Evolutionary conservation across 2,329 filamentous ascomycete genomes (phyloP), one percentile per base, ranked within the genome.

Genomic region (Penicillium sp.): DNA sequence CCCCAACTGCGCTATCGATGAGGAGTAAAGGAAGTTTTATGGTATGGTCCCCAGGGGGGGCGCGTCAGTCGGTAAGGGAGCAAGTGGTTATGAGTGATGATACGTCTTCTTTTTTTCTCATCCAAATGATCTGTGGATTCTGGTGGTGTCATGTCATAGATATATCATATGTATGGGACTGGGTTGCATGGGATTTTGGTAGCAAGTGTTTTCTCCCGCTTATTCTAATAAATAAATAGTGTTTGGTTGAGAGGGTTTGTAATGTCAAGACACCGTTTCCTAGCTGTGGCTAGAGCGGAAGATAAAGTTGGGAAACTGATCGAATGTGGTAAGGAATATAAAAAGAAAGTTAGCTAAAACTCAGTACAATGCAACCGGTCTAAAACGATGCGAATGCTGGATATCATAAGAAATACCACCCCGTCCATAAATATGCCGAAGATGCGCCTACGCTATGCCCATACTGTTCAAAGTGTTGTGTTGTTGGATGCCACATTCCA

Each of bases 1-100:
- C 80, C 95, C 95, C 62, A 98, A 98, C 79, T 96, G 92, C 74
- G 91, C 91, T 0, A 84, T 96, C 9, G 93, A 97, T 60, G 78
- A 79, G 61, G 72, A 78, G 68, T 71, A 60, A 69, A 26, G 26
- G 35, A 41, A 41, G 35, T 41, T 26, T 26, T 26, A 26, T 26
- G 3, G 35, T 41, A 41, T 41, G 35, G 35, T 6, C 13, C 35
- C 13, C 35, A 41, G 5, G 35, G 35, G 13, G 35, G 9, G n/a
- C n/a, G n/a, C n/a, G 44, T 46, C 44, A 8, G 44, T 21, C n/a
- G 45, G 45, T n/a, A 47, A 8, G n/a, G 46, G 19, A 23, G 19
- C 21, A 46, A 29, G 46, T 29, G 46, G 46, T 48, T 48, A 48
- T 23, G 46, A 48, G 46, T 48, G 46, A 48, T 48, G 46, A 48